These are phyloP conservation scores for Ehretia macrophylla DNA, from an alignment of 257 asterid species.

Conservation along the genomic window DNA sequence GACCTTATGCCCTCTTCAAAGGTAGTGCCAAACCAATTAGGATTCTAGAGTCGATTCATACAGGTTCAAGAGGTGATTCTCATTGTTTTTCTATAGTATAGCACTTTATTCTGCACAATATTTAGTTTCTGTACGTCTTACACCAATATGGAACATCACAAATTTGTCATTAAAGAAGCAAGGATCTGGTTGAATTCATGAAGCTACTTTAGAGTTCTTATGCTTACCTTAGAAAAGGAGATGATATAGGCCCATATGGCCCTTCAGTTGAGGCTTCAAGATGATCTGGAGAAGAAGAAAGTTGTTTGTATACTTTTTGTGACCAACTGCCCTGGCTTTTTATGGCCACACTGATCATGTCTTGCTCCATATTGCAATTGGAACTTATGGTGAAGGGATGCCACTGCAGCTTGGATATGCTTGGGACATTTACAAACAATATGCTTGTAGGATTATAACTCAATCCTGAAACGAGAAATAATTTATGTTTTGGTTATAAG, in stretches of 20 bases:
- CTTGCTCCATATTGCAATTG: conserved; percentile 31
- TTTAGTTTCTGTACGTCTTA: too few relatives aligned
- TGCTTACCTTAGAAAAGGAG: conserved; percentile 34
- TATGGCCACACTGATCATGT: conserved; percentile 25
- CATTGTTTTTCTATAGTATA: too few relatives aligned
- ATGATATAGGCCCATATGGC: conserved; percentile 53
- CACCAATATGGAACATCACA: too few relatives aligned
- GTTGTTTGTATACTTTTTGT: conserved; percentile 25
- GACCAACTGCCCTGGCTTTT: conserved; percentile 38
- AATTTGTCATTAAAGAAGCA: too few relatives aligned
- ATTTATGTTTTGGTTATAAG: not conserved
- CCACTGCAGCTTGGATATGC: conserved; percentile 43
- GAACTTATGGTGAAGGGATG: conserved; percentile 41
- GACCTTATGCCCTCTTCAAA: too few relatives aligned
- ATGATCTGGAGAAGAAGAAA: conserved; percentile 30
- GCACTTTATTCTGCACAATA: too few relatives aligned
- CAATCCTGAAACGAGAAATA: conserved; percentile 14
- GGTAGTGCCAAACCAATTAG: too few relatives aligned
- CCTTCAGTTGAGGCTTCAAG: conserved; percentile 54
- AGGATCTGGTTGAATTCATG: too few relatives aligned
- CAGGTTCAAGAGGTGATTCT: too few relatives aligned
- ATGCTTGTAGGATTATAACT: conserved; percentile 28
- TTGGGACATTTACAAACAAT: conserved; percentile 29
- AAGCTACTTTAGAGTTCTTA: not conserved
- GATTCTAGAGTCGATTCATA: too few relatives aligned